Conservation (phyloP, 208 protist genomes). For the Trypanosoma mega region DNA sequence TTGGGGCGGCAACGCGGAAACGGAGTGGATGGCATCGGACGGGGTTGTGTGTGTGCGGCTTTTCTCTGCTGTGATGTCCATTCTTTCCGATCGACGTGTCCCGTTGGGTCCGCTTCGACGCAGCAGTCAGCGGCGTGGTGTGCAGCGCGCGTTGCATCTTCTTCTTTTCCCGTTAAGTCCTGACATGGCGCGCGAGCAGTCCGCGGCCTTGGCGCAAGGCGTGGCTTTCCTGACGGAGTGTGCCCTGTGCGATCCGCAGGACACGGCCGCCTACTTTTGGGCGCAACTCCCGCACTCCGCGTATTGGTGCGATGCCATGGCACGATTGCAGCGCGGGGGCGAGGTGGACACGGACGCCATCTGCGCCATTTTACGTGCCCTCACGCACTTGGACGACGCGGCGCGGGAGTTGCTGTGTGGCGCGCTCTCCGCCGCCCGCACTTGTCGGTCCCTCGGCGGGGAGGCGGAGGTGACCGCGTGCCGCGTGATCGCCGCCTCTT, state of each 20-base stretch:
- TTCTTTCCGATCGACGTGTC: slow-evolving; percentile 64
- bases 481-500: slow-evolving; percentile 41
- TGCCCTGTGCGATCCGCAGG: slow-evolving; percentile 48
- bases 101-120: slow-evolving; percentile 59
- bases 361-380: slow-evolving; percentile 50
- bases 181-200: not conserved
- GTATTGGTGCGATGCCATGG: slow-evolving; percentile 46
- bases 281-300: slow-evolving; percentile 35
- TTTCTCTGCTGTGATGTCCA: slow-evolving; percentile 38
- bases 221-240: slow-evolving; percentile 52
- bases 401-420: slow-evolving; percentile 40
- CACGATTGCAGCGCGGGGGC: slow-evolving; percentile 19
- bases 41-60: slow-evolving; percentile 22
- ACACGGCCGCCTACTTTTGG: slow-evolving; percentile 58
- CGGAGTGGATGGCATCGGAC: not conserved
- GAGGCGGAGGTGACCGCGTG: slow-evolving; percentile 30
- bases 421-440: slow-evolving; percentile 28
- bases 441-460: not conserved
- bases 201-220: slow-evolving; percentile 28
- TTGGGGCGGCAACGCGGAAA: too few relatives aligned
- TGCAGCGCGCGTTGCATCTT: slow-evolving; percentile 47
- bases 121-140: slow-evolving; percentile 41
- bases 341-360: slow-evolving; percentile 26
- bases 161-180: slow-evolving; percentile 14
- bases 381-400: slow-evolving; percentile 42